These are phyloP conservation scores for Pythium chondricola DNA, from an alignment of 352 stramenopile species.

Conservation along the genomic window DNA sequence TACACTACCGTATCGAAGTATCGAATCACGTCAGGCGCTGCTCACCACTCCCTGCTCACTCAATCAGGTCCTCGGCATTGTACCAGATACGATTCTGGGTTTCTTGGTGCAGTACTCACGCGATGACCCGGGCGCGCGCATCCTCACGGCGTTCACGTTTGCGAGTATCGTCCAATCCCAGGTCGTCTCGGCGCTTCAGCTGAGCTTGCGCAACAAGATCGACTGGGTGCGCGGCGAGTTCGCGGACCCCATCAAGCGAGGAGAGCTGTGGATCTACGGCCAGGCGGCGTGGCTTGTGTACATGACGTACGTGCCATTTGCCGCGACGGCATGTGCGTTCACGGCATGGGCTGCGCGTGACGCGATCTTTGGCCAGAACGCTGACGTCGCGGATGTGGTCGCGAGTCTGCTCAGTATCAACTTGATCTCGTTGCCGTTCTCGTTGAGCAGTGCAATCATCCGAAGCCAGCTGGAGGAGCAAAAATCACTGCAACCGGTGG, in stretches of 20 bases:
- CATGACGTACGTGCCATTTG: constrained; percentile 16
- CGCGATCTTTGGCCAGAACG: constrained; percentile 15
- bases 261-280: constrained; percentile 10
- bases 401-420: constrained; percentile 13
- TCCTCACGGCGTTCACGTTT: constrained; percentile 18
- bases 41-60: no score
- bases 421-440: constrained; percentile 15
- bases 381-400: constrained; percentile 17
- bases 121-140: constrained; percentile 17
- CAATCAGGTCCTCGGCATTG: constrained; percentile 13
- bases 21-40: no score
- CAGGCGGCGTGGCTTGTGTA: constrained; percentile 17
- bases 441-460: constrained; percentile 10
- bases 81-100: constrained; percentile 13
- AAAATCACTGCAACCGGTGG: constrained; percentile 4
- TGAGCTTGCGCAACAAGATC: constrained; percentile 3
- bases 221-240: constrained; percentile 2
- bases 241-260: constrained; percentile 12
- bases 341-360: constrained; percentile 11
- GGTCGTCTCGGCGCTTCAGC: constrained; percentile 10
- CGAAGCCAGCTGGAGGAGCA: constrained; percentile 9
- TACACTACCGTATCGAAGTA: no score
- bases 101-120: constrained; percentile 16
- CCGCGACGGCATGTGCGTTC: constrained; percentile 6
- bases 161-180: constrained; percentile 11